These are phyloP conservation scores for Penicillium nordicum DNA, from an alignment of 2,329 filamentous ascomycete species.

Conservation along the genomic window DNA sequence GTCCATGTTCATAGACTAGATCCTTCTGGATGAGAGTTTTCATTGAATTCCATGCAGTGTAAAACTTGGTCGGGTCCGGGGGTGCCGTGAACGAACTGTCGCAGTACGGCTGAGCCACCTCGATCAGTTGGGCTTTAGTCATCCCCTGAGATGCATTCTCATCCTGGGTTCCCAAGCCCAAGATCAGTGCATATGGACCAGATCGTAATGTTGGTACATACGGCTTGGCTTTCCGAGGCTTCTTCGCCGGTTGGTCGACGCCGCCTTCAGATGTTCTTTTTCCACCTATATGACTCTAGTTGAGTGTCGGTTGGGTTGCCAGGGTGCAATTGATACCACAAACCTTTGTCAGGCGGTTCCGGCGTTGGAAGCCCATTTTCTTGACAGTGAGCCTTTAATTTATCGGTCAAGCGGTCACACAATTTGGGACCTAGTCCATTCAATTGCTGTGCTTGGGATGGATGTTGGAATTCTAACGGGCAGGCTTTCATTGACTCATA, in stretches of 20 bases:
- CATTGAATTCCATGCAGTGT: slow-evolving; percentile 81
- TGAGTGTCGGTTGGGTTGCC: slow-evolving; percentile 19
- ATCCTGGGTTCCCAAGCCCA: slow-evolving; percentile 61
- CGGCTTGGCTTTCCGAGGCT: slow-evolving; percentile 53
- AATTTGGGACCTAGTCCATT: slow-evolving; percentile 70
- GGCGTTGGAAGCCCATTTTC: slow-evolving; percentile 68
- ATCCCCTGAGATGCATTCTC: slow-evolving; percentile 57
- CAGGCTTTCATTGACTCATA: slow-evolving; percentile 74
- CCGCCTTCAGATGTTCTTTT: slow-evolving; percentile 32
- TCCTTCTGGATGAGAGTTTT: slow-evolving; percentile 71
- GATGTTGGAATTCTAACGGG: slow-evolving; percentile 67
- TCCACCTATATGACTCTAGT: slow-evolving; percentile 12
- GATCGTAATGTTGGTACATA: slow-evolving; percentile 73
- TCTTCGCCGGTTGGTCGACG: slow-evolving; percentile 52
- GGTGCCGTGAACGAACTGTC: slow-evolving; percentile 70
- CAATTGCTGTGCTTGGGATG: slow-evolving; percentile 68
- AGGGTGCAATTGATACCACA: background rate
- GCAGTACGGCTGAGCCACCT: slow-evolving; percentile 66
- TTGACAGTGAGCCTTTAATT: slow-evolving; percentile 55
- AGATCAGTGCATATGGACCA: slow-evolving; percentile 68
- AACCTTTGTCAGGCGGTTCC: slow-evolving; percentile 50
- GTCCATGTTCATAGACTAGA: slow-evolving; percentile 67
- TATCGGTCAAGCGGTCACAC: slow-evolving; percentile 65
- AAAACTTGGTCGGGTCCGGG: slow-evolving; percentile 64
- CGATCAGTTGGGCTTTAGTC: slow-evolving; percentile 66